A percentile compares a stretch with the other conserved stretches of the same genome.
phyloP scores from a whole-genome alignment of 2,329 filamentous ascomycete species.

The Nigrospora oryzae region DNA sequence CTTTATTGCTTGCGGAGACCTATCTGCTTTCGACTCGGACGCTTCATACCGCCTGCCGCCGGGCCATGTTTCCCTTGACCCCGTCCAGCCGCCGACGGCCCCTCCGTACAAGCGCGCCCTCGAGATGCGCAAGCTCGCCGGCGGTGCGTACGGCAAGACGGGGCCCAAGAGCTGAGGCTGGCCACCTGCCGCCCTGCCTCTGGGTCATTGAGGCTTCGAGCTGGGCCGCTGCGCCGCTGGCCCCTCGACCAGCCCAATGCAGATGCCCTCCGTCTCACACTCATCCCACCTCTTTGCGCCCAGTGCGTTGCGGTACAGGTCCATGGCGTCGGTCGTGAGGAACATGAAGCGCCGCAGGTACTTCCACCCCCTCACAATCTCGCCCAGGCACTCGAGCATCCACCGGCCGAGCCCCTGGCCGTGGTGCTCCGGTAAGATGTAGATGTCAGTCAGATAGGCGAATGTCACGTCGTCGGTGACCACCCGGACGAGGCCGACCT shows the following conservation, averaged over 20 bases:
- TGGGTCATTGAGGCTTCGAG: not conserved
- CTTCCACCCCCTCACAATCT: slow-evolving; percentile 36
- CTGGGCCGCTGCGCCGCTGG: slow-evolving; percentile 10
- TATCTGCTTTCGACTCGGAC: slow-evolving; percentile 92
- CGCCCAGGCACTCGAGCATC: slow-evolving; percentile 41
- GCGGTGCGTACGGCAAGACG: slow-evolving; percentile 71
- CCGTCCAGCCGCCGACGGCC: slow-evolving; percentile 89
- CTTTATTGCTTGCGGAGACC: slow-evolving; percentile 93
- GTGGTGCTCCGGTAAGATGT: slow-evolving; percentile 39
- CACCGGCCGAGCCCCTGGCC: slow-evolving; percentile 44
- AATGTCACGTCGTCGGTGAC: slow-evolving; percentile 64
- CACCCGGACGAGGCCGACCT: slow-evolving; percentile 51
- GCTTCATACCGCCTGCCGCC: slow-evolving; percentile 86
- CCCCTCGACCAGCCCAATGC: slow-evolving; percentile 16
- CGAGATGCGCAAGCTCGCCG: slow-evolving; percentile 69
- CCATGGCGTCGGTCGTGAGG: slow-evolving; percentile 30
- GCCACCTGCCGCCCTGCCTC: not conserved
- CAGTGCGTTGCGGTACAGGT: slow-evolving; percentile 39
- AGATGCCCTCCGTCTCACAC: slow-evolving; percentile 30
- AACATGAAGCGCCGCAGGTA: slow-evolving; percentile 50
- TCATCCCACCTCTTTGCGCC: slow-evolving; percentile 35
- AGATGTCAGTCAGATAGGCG: slow-evolving; percentile 56
- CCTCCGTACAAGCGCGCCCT: slow-evolving; percentile 90
- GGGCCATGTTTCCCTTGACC: slow-evolving; percentile 78
- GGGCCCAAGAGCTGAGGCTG: slow-evolving; percentile 22